These are phyloP conservation scores for Pseudozyma hubeiensis DNA, from an alignment of 1,284 basidiomycete species.

Conservation along the genomic window DNA sequence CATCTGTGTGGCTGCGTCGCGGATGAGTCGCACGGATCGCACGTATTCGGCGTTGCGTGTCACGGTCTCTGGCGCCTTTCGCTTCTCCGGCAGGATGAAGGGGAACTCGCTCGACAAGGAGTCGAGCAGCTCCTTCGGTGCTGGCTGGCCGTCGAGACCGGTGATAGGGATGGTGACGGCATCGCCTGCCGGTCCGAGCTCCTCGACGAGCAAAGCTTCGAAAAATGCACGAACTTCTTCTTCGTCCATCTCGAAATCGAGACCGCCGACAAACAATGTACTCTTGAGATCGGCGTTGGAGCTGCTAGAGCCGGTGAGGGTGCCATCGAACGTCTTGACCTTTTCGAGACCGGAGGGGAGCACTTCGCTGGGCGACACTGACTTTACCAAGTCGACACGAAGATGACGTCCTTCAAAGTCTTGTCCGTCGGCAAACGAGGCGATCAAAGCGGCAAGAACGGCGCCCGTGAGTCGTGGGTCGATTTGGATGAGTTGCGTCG, in stretches of 20 bases:
- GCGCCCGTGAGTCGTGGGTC: conserved; percentile 51
- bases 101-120: conserved; percentile 33
- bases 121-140: conserved; percentile 19
- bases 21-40: conserved; percentile 83
- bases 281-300: conserved; percentile 72
- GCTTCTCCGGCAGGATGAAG: conserved; percentile 30
- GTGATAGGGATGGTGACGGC: conserved; percentile 26
- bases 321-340: conserved; percentile 51
- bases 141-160: conserved; percentile 41
- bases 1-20: conserved; percentile 91
- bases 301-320: conserved; percentile 35
- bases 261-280: conserved; percentile 88
- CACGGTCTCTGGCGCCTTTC: conserved; percentile 12
- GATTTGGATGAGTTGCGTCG: conserved; percentile 12
- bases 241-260: conserved; percentile 91
- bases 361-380: conserved; percentile 55
- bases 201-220: conserved; percentile 80
- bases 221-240: conserved; percentile 89
- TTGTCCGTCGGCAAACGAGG: conserved; percentile 78
- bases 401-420: conserved; percentile 76
- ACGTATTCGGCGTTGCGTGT: conserved; percentile 75
- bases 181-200: conserved; percentile 74
- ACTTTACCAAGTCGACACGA: conserved; percentile 61
- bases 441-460: conserved; percentile 77
- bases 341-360: conserved; percentile 60